phyloP scores from a whole-genome alignment of 768 basidiomycete species.

The Rhizopogon sp. region DNA sequence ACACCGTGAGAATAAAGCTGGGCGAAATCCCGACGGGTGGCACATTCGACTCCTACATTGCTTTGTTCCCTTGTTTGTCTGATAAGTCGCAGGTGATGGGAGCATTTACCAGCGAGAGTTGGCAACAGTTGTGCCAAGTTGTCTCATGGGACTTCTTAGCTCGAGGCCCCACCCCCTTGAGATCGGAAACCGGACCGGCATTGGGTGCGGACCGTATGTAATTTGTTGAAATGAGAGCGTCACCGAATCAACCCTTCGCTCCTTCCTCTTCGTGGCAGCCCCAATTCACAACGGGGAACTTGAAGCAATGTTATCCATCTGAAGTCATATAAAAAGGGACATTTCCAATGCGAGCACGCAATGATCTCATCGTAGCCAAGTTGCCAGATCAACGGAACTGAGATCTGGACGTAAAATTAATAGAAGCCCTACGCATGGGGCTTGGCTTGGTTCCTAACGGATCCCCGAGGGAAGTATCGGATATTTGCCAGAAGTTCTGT shows the following conservation, averaged over 20 bases:
- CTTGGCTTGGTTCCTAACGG: background rate
- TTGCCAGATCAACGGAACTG: background rate
- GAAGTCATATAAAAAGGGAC: background rate
- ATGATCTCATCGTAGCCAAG: background rate
- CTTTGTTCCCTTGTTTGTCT: background rate
- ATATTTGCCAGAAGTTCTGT: constrained; percentile 1
- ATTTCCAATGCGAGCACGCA: background rate
- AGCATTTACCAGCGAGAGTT: background rate
- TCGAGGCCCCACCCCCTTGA: background rate
- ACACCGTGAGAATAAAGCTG: constrained; percentile 13
- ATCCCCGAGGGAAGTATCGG: constrained; percentile 1
- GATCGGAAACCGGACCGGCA: background rate
- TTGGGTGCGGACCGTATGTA: background rate
- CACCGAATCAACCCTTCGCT: background rate
- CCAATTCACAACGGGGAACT: constrained; percentile 1
- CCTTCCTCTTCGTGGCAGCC: too few species aligned
- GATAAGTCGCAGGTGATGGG: constrained; percentile 7
- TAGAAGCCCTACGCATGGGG: background rate
- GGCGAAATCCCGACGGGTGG: background rate
- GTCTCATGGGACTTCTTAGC: background rate
- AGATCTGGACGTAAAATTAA: background rate
- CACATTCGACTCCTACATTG: constrained; percentile 6
- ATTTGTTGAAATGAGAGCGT: background rate
- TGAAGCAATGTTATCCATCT: background rate
- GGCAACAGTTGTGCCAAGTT: background rate